Percentiles rank a stretch among this genome's conserved stretches.
Conservation (phyloP, 2,329 filamentous ascomycete species). For the Aspergillus puulaauensis region DNA sequence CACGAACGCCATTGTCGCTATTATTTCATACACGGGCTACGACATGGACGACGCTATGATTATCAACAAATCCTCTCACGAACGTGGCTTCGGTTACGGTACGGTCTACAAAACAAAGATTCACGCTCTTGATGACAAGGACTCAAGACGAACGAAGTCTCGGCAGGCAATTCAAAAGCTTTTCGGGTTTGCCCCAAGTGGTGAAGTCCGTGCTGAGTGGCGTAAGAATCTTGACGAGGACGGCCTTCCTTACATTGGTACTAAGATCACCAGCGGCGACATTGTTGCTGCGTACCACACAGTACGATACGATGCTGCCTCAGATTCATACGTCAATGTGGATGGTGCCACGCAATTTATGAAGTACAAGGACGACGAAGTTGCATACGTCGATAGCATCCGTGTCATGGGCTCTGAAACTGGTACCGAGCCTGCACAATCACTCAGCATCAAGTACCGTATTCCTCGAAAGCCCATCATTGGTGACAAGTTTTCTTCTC, state of each 20-base stretch:
- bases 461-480: constrained; percentile 88
- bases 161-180: constrained; percentile 72
- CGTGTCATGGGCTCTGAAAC: constrained; percentile 83
- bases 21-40: constrained; percentile 98
- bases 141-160: constrained; percentile 62
- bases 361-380: constrained; percentile 91
- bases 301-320: constrained; percentile 71
- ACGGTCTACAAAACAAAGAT: constrained; percentile 98
- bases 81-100: constrained; percentile 91
- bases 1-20: constrained; percentile 90
- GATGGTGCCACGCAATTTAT: constrained; percentile 84
- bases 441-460: constrained; percentile 88
- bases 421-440: constrained; percentile 79
- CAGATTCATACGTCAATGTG: constrained; percentile 76
- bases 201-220: constrained; percentile 68
- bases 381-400: constrained; percentile 88
- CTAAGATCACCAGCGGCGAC: constrained; percentile 75
- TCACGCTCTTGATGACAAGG: constrained; percentile 78
- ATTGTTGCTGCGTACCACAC: constrained; percentile 87
- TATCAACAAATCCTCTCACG: constrained; percentile 93
- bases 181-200: constrained; percentile 85
- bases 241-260: constrained; percentile 79
- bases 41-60: constrained; percentile 99
- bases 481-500: constrained; percentile 98
- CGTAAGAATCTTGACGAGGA: constrained; percentile 79